Evolutionary conservation across 495 filamentous ascomycete genomes (phyloP).

Genomic region (Lichenothelia convexa): DNA sequence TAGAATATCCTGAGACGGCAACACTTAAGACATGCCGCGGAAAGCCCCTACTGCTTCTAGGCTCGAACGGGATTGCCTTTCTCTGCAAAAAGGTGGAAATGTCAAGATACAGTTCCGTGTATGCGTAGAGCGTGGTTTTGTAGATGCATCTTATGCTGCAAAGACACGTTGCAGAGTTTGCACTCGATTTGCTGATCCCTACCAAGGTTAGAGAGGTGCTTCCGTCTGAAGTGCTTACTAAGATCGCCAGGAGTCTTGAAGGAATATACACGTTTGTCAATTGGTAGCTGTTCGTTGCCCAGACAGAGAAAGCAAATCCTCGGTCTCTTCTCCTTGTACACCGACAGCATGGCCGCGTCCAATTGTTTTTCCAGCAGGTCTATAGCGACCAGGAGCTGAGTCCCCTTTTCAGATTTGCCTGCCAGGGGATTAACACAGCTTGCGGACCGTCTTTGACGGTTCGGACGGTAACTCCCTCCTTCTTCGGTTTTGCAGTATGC

Average conservation of each 20-base stretch:
- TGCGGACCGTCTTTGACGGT: conserved; percentile 3
- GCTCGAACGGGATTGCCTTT: too few relatives aligned
- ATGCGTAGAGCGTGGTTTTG: background rate
- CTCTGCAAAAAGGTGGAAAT: too few relatives aligned
- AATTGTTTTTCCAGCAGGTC: conserved; percentile 6
- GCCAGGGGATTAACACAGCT: background rate
- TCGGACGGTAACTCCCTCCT: conserved; percentile 3
- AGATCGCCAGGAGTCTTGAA: conserved; percentile 21
- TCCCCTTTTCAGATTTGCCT: background rate
- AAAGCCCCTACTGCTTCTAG: too few relatives aligned
- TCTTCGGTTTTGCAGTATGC: conserved; percentile 9
- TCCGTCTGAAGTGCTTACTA: conserved; percentile 26
- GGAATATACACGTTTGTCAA: conserved; percentile 14
- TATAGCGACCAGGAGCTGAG: background rate
- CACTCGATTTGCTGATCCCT: background rate
- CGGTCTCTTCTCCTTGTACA: conserved; percentile 19
- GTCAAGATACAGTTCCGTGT: background rate
- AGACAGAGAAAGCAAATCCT: conserved; percentile 25
- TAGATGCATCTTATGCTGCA: background rate
- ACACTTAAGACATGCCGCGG: too few relatives aligned
- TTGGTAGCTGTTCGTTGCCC: conserved; percentile 17
- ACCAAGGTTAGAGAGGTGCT: conserved; percentile 4
- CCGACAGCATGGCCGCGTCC: conserved; percentile 15
- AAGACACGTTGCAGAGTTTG: background rate
- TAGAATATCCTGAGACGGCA: too few relatives aligned